A percentile compares a stretch with the other conserved stretches of the same genome.
Evolutionary conservation across 2,329 filamentous ascomycete species (phyloP).

Genomic region (Rhynchosporium graminicola): DNA sequence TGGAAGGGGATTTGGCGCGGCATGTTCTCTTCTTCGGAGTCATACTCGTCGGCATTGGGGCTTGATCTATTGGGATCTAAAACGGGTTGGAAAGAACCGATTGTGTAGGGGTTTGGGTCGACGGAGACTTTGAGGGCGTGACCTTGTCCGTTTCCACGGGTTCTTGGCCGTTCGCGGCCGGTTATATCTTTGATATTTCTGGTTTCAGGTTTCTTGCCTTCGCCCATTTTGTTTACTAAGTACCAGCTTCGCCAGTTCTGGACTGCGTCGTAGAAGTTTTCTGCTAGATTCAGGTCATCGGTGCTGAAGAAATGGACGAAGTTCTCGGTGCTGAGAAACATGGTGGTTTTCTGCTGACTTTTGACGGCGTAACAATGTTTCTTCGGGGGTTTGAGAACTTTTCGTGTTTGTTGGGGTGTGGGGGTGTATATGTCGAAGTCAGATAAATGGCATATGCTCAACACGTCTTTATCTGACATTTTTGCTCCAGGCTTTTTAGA

Average conservation of each 20-base stretch:
- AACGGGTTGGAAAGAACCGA: conserved; percentile 68
- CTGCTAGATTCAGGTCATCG: conserved; percentile 67
- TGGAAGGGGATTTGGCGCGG: conserved; percentile 39
- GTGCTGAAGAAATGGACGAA: conserved; percentile 92
- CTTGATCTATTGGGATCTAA: conserved; percentile 61
- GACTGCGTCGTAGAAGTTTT: conserved; percentile 68
- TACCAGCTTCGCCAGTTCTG: conserved; percentile 93
- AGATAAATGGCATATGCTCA: conserved; percentile 78
- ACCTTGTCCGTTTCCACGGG: conserved; percentile 33
- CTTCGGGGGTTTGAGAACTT: conserved; percentile 79
- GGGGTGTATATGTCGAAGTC: conserved; percentile 92
- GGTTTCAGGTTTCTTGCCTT: conserved; percentile 38
- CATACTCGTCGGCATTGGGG: conserved; percentile 22
- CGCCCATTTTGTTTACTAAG: conserved; percentile 67
- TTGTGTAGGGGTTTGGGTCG: conserved; percentile 58
- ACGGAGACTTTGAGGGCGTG: conserved; percentile 43
- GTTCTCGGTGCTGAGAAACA: conserved; percentile 80
- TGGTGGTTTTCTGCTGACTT: conserved; percentile 82
- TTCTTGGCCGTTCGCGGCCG: conserved; percentile 27
- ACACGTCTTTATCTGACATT: conserved; percentile 63
- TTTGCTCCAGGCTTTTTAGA: conserved; percentile 69
- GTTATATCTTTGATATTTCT: conserved; percentile 30
- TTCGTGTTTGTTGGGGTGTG: conserved; percentile 65
- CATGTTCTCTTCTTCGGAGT: conserved; percentile 36
- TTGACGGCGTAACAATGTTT: conserved; percentile 86